These are phyloP conservation scores for Fusarium sp. DNA, from an alignment of 2,329 filamentous ascomycete genomes.

Conservation along the genomic window DNA sequence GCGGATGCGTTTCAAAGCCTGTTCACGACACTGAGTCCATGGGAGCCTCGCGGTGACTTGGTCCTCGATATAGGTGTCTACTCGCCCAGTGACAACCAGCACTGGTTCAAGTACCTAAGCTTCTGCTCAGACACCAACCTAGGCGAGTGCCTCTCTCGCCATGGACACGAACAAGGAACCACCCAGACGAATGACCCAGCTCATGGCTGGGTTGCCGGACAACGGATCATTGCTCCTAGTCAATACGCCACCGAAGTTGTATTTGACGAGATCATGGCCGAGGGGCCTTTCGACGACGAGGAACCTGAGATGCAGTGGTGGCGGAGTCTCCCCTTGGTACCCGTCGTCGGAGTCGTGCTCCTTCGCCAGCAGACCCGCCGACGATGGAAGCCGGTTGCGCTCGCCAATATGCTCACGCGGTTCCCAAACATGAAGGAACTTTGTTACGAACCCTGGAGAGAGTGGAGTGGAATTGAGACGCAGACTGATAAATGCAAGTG, in stretches of 20 bases:
- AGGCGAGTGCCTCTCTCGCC: constrained; percentile 21
- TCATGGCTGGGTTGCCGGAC: constrained; percentile 51
- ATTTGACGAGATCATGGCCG: constrained; percentile 51
- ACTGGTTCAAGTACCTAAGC: constrained; percentile 55
- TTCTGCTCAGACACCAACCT: constrained; percentile 40
- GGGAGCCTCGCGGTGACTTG: constrained; percentile 52
- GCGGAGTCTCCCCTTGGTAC: constrained; percentile 52
- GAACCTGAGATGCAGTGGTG: constrained; percentile 52
- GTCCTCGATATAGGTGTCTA: constrained; percentile 56
- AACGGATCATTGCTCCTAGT: constrained; percentile 37
- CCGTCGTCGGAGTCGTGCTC: constrained; percentile 52
- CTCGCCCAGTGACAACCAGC: constrained; percentile 54
- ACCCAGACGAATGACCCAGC: constrained; percentile 44
- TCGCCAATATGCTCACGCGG: constrained; percentile 53
- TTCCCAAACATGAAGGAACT: constrained; percentile 55
- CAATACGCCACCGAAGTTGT: constrained; percentile 24
- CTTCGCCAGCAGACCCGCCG: constrained; percentile 56
- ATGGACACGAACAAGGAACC: constrained; percentile 28
- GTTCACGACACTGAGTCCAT: constrained; percentile 51
- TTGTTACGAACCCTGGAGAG: constrained; percentile 57
- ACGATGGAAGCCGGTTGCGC: constrained; percentile 52
- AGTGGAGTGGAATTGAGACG: constrained; percentile 42
- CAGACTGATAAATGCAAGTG: constrained; percentile 51
- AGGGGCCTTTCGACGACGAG: constrained; percentile 48
- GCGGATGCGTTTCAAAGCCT: constrained; percentile 37